Evolutionary conservation across 2,329 filamentous ascomycete genomes (phyloP), one percentile per base, ranked within the genome.

Genomic region (Ascochyta koolunga): DNA sequence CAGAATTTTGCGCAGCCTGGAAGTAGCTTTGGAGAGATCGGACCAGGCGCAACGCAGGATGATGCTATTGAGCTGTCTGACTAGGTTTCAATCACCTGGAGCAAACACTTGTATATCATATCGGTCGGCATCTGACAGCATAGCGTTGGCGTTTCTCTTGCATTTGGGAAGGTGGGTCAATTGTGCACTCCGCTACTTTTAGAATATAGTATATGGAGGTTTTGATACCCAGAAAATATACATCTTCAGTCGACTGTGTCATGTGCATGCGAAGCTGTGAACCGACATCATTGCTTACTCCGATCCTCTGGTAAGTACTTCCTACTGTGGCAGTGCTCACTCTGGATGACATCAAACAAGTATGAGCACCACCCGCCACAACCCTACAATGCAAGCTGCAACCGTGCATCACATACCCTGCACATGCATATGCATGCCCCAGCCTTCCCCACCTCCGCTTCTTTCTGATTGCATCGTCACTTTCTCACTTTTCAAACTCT

Each of bases 11-110:
- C 41, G 7, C 48, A 47, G 37, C 42, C 50, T 9, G 51, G 15
- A 4, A 36, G 29, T 29, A 54, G 39, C 40, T 50, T 42, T 18
- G 43, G 32, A 19, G 36, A 40, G 47, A 41, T 49, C n/a, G 50
- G 59, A 5, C 53, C 53, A 1, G 70, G 70, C 10, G 61, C 53
- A 5, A 72, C 68, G 2, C 64, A 71, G 44, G 68, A 72, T 37
- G 70, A 72, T 42, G 69, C 70, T 4, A 73, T 73, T 36, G 69
- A 73, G 57, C 59, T 73, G 10, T 70, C 67, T 3, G 70, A 73
- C 49, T 73, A 29, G 42, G 13, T 18, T 22, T 21, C 18, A 37
- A 11, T 21, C 35, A 19, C 10, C 9, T 13, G 10, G 11, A 21
- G 38, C 27, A 25, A 25, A 35, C 24, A 33, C 31, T 15, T 51